These are phyloP conservation scores for Daldinia vernicosa DNA, from an alignment of 495 filamentous ascomycete species.

Conservation along the genomic window DNA sequence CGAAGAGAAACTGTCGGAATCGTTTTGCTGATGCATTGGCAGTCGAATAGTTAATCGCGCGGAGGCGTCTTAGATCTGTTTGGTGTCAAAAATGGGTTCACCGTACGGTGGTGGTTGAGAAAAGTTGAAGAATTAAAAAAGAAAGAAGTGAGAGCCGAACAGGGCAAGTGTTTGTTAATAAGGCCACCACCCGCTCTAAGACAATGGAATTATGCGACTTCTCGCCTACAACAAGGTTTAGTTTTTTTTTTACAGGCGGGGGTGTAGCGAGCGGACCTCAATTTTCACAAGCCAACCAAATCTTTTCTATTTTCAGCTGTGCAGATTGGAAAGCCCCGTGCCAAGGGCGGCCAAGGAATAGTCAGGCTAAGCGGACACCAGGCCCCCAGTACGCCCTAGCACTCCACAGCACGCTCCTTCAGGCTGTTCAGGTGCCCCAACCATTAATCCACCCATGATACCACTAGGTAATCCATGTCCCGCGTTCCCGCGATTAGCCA, in stretches of 20 bases:
- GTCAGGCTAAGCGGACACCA: conserved; percentile 10
- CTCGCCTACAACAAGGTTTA: conserved; percentile 3
- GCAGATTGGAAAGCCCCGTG: conserved; percentile 17
- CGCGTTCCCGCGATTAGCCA: conserved; percentile 35
- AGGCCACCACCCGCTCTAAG: neutral
- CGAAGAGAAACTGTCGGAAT: conserved; percentile 51
- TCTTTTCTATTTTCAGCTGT: conserved; percentile 29
- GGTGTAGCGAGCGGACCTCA: conserved; percentile 30
- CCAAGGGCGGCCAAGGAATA: neutral
- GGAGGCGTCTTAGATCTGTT: conserved; percentile 21
- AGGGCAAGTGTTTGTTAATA: conserved; percentile 8
- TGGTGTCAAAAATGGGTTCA: conserved; percentile 29
- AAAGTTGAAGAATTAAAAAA: conserved; percentile 31
- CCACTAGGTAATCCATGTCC: neutral
- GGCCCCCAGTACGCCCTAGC: neutral
- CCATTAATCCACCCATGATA: neutral
- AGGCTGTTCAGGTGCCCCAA: conserved; percentile 37
- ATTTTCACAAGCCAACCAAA: conserved; percentile 21
- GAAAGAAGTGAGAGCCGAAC: conserved; percentile 20
- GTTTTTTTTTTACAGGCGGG: conserved; percentile 12
- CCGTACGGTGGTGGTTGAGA: conserved; percentile 43
- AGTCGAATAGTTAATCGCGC: conserved; percentile 27
- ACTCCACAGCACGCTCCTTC: conserved; percentile 4
- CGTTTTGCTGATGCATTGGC: conserved; percentile 59
- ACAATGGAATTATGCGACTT: conserved; percentile 15